These are phyloP conservation scores for Zygosaccharomyces gambellarensis DNA, from an alignment of 805 yeast species.

Conservation along the genomic window DNA sequence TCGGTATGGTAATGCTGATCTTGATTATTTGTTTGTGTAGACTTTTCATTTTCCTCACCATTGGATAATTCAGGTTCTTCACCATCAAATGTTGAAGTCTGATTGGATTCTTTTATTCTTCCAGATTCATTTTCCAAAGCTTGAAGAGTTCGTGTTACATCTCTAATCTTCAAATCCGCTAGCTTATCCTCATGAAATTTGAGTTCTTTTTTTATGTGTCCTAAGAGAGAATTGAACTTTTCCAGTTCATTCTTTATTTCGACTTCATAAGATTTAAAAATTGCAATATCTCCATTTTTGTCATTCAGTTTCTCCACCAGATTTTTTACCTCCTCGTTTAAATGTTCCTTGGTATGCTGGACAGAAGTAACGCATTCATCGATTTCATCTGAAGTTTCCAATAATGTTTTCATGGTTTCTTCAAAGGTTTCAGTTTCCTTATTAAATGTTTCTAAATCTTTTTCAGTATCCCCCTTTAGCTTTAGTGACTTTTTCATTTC, in stretches of 20 bases:
- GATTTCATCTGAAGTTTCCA: constrained; percentile 32
- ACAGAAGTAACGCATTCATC: constrained; percentile 34
- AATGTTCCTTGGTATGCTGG: constrained; percentile 40
- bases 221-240: constrained; percentile 42
- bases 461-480: constrained; percentile 41
- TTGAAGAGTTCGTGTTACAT: constrained; percentile 38
- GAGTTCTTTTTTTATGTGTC: constrained; percentile 39
- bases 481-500: constrained; percentile 55
- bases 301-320: constrained; percentile 39
- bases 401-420: constrained; percentile 33
- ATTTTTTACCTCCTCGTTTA: constrained; percentile 38
- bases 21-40: not conserved
- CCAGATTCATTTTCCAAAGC: constrained; percentile 15
- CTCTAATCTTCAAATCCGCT: constrained; percentile 45
- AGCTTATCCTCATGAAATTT: constrained; percentile 40
- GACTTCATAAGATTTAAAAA: constrained; percentile 58
- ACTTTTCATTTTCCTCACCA: not conserved
- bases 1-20: constrained; percentile 17
- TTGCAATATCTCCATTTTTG: constrained; percentile 45
- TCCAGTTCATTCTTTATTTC: constrained; percentile 63
- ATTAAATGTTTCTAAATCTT: constrained; percentile 44
- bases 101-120: not conserved
- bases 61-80: not conserved
- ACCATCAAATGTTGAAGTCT: not conserved
- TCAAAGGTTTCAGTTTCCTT: constrained; percentile 31